These are phyloP conservation scores for Spathaspora passalidarum DNA, from an alignment of 805 yeast species.

Conservation along the genomic window DNA sequence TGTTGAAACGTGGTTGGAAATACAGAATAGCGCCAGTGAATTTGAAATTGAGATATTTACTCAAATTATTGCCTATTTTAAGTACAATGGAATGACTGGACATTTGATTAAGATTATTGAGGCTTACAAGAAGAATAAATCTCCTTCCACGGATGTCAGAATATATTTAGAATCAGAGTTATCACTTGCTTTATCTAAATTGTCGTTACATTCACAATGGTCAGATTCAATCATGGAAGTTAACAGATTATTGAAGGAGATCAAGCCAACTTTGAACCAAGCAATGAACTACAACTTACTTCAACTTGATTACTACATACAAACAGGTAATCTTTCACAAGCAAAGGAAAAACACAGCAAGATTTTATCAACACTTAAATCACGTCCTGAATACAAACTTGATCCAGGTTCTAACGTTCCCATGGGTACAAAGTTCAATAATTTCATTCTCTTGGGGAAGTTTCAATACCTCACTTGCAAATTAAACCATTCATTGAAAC, in stretches of 20 bases:
- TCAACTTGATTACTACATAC: conserved; percentile 28
- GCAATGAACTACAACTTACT: conserved; percentile 24
- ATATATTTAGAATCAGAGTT: conserved; percentile 12
- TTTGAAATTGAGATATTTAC: conserved; percentile 29
- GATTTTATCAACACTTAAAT: conserved; percentile 18
- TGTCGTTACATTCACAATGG: conserved; percentile 10
- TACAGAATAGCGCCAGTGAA: conserved; percentile 2
- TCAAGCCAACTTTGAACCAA: conserved; percentile 8
- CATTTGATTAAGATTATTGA: conserved; percentile 18
- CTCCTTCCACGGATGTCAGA: conserved; percentile 1
- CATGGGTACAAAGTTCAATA: conserved; percentile 20
- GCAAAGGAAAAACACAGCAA: conserved; percentile 22
- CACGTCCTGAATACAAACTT: conserved; percentile 28
- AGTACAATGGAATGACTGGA: conserved; percentile 23
- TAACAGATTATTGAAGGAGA: conserved; percentile 12
- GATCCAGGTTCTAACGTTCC: conserved; percentile 10
- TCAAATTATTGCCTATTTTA: conserved; percentile 19
- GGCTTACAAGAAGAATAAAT: conserved; percentile 16
- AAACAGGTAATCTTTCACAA: conserved; percentile 13
- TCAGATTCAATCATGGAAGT: conserved; percentile 15
- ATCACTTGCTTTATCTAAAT: conserved; percentile 9
- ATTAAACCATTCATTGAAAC: conserved; percentile 15
- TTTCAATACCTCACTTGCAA: conserved; percentile 32
- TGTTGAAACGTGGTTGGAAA: conserved; percentile 1
- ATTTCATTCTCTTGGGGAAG: conserved; percentile 28